Evolutionary conservation across 2,329 filamentous ascomycete species (phyloP).

Genomic region (Cladosporium sp.): DNA sequence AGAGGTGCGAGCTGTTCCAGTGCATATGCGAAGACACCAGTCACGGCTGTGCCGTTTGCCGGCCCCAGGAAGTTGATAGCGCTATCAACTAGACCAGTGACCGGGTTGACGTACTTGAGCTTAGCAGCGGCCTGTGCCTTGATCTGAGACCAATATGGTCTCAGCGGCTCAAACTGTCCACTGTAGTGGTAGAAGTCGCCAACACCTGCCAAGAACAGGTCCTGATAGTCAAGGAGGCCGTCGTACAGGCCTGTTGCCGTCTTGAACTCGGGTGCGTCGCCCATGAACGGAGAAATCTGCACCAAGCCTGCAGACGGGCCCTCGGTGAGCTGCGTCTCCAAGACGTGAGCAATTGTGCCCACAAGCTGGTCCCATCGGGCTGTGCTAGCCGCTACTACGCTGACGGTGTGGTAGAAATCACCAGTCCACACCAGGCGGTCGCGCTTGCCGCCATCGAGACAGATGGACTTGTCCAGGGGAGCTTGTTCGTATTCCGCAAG

Average conservation of each 20-base stretch:
- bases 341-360: conserved; percentile 37
- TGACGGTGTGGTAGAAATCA: conserved; percentile 45
- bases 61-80: conserved; percentile 33
- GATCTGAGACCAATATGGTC: conserved; percentile 30
- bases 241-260: conserved; percentile 16
- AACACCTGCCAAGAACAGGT: conserved; percentile 33
- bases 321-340: conserved; percentile 30
- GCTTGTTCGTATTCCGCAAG: conserved; percentile 43
- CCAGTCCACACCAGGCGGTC: conserved; percentile 47
- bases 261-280: conserved; percentile 20
- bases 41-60: conserved; percentile 34
- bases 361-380: conserved; percentile 38
- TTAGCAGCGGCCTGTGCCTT: conserved; percentile 27
- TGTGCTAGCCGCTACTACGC: conserved; percentile 40
- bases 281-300: conserved; percentile 21
- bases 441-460: conserved; percentile 45
- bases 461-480: conserved; percentile 39
- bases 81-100: conserved; percentile 28
- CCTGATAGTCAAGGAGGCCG: conserved; percentile 35
- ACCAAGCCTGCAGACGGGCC: conserved; percentile 21
- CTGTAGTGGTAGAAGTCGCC: conserved; percentile 32
- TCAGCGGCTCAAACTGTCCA: conserved; percentile 25
- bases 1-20: conserved; percentile 32
- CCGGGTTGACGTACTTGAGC: conserved; percentile 31
- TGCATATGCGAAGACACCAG: conserved; percentile 31